Evolutionary conservation across 768 basidiomycete genomes (phyloP).

Genomic region (Phylloporus sp.): DNA sequence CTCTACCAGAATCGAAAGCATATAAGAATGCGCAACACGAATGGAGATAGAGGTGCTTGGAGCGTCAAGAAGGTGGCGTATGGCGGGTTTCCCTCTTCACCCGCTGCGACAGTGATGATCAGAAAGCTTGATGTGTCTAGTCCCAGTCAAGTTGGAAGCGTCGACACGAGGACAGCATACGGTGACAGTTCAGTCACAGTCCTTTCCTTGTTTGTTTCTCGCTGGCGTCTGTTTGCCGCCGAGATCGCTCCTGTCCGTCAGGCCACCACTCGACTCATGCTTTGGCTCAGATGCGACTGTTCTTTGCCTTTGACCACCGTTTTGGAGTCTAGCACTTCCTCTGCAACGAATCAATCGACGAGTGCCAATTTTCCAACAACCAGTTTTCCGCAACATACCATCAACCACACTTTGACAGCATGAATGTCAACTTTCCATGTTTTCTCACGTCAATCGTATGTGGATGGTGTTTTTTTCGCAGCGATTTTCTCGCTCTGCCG

Average conservation of each 20-base stretch:
- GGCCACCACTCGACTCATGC: no score
- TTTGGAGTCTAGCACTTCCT: neutral
- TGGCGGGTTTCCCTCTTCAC: neutral
- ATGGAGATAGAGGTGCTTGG: constrained; percentile 7
- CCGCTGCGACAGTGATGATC: neutral
- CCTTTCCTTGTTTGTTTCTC: neutral
- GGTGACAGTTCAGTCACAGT: neutral
- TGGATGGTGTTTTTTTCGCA: neutral
- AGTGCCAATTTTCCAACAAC: neutral
- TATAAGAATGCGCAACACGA: constrained; percentile 1
- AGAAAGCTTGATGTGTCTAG: neutral
- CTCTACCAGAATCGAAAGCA: neutral
- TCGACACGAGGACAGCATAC: neutral
- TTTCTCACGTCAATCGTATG: no score
- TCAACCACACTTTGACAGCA: neutral
- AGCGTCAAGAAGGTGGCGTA: constrained; percentile 1
- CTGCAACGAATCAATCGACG: neutral
- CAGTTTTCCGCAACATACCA: neutral
- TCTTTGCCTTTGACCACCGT: neutral
- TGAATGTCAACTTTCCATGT: neutral
- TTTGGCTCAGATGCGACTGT: neutral
- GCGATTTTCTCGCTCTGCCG: neutral
- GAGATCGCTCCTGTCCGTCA: neutral
- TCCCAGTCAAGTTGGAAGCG: neutral
- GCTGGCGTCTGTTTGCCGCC: neutral